Base-by-base conservation (phyloP, 805 yeast species). In the Ascoidea asiatica region DNA sequence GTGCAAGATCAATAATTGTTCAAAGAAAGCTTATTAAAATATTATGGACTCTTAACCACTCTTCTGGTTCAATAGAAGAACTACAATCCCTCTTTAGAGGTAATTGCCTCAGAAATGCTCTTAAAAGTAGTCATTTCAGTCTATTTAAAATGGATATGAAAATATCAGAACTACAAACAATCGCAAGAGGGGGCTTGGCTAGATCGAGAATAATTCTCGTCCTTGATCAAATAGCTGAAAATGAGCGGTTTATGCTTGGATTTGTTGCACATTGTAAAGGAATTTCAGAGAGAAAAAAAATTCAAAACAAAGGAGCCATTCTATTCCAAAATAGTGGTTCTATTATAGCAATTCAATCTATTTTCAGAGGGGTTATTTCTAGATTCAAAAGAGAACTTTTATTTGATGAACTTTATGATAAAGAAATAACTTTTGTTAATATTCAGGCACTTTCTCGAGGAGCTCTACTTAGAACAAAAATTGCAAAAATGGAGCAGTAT, bases 381-480 rank as follows among this genome's bases (percentile, higher is more conserved):
- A 65, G 94, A 48, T 79, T 77, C 53, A 61, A 69, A 3, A 56
- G 64, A 38, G 90, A 81, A 44, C 53, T 74, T 33, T 62, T 69
- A 19, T 58, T 69, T 41, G 83, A 78, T 49, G 76, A 74, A 46
- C 45, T 77, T 5, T 76, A 77, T 50, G 66, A 61, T 17, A 62
- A 70, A 40, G 53, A 68, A 5, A 58, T 60, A 0, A 53, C 53
- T 3, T 56, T 80, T 5, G 58, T 64, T 15, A 56, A 52, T 2
- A 50, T 87, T 2, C 95, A 87, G 56, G 63, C 82, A 0, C 48
- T 62, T 1, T 55, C 71, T 2, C 69, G 83, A 52, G 87, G 84
- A 7, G 54, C 46, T 17, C 41, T 58, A 0, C 45, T 68, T 4
- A 67, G 89, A 48, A 49, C 51, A 1, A 52, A 57, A 5, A 48